These are phyloP conservation scores for Trichosanthes truncata DNA, from an alignment of 306 rosid genomes.

Conservation along the genomic window DNA sequence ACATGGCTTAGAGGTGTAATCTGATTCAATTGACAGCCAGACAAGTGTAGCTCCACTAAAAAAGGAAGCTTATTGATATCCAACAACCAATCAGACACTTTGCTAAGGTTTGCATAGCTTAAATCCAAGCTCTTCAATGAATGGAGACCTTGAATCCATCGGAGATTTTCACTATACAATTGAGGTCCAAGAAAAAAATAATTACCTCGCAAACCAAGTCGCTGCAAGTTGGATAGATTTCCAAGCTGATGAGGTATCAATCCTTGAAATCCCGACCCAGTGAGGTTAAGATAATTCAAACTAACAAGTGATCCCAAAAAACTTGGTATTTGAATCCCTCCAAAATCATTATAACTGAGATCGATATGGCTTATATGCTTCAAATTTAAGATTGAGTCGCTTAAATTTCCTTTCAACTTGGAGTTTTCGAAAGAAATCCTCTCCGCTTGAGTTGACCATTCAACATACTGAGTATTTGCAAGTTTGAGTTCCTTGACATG, in stretches of 20 bases:
- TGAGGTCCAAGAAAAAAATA: neutral
- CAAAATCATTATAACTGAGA: neutral
- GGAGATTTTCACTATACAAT: neutral
- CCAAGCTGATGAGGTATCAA: constrained; percentile 13
- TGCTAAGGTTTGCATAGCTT: neutral
- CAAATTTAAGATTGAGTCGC: neutral
- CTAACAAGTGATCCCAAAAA: constrained; percentile 11
- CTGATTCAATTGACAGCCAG: neutral
- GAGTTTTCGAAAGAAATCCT: neutral
- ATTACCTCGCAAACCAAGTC: neutral
- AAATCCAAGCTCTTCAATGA: neutral
- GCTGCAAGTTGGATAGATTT: constrained; percentile 6
- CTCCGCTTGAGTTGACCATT: too few relatives aligned
- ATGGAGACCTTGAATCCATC: constrained; percentile 7
- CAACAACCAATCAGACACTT: neutral
- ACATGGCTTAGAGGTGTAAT: neutral
- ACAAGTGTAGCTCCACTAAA: neutral
- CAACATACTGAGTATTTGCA: too few relatives aligned
- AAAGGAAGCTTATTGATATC: neutral
- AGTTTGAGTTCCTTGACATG: constrained; percentile 7
- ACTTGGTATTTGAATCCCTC: neutral
- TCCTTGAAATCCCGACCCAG: neutral
- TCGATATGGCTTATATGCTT: constrained; percentile 7
- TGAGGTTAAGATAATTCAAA: constrained; percentile 1
- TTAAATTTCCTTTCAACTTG: constrained; percentile 7